phyloP scores from a whole-genome alignment of 2,329 filamentous ascomycete genomes.

The Colletotrichum sansevieriae region DNA sequence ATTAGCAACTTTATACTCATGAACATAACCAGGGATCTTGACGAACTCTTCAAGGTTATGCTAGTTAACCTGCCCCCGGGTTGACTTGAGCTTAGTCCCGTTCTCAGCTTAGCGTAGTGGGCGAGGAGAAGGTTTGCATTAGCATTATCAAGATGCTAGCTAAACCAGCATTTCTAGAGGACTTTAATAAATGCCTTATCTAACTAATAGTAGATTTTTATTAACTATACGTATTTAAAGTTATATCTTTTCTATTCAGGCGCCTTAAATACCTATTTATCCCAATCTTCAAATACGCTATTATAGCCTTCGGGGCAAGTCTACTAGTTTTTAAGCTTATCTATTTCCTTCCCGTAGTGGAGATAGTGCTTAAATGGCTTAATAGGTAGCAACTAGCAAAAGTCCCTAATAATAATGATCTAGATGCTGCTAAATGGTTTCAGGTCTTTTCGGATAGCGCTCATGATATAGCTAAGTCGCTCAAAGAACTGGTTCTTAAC shows the following conservation, averaged over 20 bases:
- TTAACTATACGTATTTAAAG: slow-evolving; percentile 66
- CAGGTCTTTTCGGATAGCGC: not conserved
- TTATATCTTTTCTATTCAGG: slow-evolving; percentile 65
- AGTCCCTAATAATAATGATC: slow-evolving; percentile 21
- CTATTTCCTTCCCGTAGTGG: not conserved
- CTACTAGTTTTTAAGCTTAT: not conserved
- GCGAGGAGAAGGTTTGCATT: slow-evolving; percentile 61
- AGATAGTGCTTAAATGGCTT: not conserved
- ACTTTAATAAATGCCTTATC: slow-evolving; percentile 67
- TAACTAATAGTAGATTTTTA: slow-evolving; percentile 68
- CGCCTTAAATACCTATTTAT: slow-evolving; percentile 73
- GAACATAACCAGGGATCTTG: no score
- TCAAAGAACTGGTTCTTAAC: slow-evolving; percentile 74
- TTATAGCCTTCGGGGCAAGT: slow-evolving; percentile 53
- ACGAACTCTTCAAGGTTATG: no score
- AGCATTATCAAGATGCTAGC: slow-evolving; percentile 49
- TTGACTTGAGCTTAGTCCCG: not conserved
- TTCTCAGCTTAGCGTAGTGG: slow-evolving; percentile 47
- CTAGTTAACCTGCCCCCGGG: no score
- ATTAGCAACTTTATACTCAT: no score
- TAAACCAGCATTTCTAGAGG: slow-evolving; percentile 67
- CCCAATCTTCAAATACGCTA: slow-evolving; percentile 54
- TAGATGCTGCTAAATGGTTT: slow-evolving; percentile 1
- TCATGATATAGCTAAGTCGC: slow-evolving; percentile 63
- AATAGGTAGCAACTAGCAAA: slow-evolving; percentile 8